Evolutionary conservation across 495 filamentous ascomycete species (phyloP).

Genomic region (Immersiella caudata): DNA sequence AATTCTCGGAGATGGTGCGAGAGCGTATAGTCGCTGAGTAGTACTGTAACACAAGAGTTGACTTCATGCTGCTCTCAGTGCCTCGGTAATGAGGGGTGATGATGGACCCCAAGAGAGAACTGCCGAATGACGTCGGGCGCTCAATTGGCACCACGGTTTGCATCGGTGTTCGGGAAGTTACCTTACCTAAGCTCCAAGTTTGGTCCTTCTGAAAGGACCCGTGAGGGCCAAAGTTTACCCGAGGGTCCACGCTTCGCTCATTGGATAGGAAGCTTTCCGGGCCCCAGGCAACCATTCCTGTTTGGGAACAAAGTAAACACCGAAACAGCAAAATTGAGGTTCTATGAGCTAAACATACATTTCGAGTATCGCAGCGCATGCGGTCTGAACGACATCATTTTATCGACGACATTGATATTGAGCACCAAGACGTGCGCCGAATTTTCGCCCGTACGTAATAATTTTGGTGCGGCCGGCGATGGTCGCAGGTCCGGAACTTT

Average conservation of each 20-base stretch:
- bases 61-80: background rate
- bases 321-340: slow-evolving; percentile 8
- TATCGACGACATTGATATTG: slow-evolving; percentile 12
- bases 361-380: background rate
- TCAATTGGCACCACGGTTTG: background rate
- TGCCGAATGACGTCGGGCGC: background rate
- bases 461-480: slow-evolving; percentile 11
- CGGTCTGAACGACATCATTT: slow-evolving; percentile 1
- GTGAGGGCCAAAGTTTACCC: slow-evolving; percentile 13
- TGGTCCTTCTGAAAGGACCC: background rate
- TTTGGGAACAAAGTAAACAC: slow-evolving; percentile 30
- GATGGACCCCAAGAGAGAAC: background rate
- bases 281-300: slow-evolving; percentile 12
- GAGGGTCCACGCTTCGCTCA: background rate
- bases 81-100: background rate
- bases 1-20: too few relatives aligned
- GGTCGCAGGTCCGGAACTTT: slow-evolving; percentile 33
- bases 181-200: background rate
- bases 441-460: background rate
- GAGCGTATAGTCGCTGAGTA: too few relatives aligned
- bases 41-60: background rate
- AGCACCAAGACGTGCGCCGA: background rate
- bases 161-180: background rate
- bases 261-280: slow-evolving; percentile 6
- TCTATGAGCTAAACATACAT: background rate